Evolutionary conservation across 2,329 filamentous ascomycete genomes (phyloP).

Genomic region (Epichloe scottii): DNA sequence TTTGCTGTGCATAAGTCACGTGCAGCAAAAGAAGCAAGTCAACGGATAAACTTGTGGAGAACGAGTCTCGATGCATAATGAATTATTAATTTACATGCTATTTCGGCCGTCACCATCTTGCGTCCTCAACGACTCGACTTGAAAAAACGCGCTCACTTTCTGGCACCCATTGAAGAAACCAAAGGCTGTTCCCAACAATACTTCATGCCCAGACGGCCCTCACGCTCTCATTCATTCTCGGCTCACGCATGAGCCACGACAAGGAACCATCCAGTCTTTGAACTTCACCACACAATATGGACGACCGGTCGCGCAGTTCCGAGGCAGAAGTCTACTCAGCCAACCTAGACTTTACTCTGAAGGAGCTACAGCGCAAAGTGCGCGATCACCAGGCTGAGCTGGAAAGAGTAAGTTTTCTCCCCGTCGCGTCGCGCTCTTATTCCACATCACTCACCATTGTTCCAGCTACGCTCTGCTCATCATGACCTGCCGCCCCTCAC

Average conservation of each 20-base stretch:
- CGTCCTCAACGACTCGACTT: too few species aligned
- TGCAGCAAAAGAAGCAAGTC: background rate
- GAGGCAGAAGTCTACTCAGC: constrained; percentile 21
- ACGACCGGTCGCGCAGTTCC: constrained; percentile 12
- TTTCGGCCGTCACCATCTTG: too few species aligned
- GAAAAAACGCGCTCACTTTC: too few species aligned
- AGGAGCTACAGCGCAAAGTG: constrained; percentile 49
- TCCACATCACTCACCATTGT: background rate
- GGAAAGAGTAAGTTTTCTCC: constrained; percentile 24
- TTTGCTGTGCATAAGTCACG: constrained; percentile 1
- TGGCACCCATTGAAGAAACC: background rate
- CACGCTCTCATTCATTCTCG: background rate
- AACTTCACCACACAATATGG: constrained; percentile 11
- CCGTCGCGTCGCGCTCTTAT: background rate
- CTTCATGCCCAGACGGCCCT: background rate
- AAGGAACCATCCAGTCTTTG: background rate
- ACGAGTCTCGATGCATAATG: too few species aligned
- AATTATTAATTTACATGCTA: too few species aligned
- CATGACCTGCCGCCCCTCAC: constrained; percentile 13
- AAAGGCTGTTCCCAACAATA: background rate
- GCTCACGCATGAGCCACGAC: background rate
- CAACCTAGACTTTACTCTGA: constrained; percentile 54
- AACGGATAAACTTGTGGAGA: background rate
- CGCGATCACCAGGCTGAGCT: constrained; percentile 40
- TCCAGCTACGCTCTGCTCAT: constrained; percentile 17